A percentile compares a stretch with the other conserved stretches of the same genome.
Evolutionary conservation across 208 protist species (phyloP).

Genomic region (Trypanosoma cruzi): DNA sequence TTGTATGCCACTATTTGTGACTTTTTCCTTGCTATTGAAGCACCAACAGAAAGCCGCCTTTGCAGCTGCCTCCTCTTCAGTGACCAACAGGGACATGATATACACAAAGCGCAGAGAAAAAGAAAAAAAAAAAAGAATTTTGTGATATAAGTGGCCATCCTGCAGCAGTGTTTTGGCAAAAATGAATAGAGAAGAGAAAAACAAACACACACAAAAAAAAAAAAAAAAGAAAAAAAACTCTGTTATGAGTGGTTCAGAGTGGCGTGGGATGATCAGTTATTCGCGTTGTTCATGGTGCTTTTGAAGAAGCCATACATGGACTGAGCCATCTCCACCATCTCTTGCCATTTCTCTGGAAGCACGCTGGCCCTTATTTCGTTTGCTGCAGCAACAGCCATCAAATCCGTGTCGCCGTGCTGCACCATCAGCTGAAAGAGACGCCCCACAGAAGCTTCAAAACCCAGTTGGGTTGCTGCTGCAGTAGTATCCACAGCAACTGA

Average conservation of each 20-base stretch:
- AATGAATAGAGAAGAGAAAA: too few relatives aligned
- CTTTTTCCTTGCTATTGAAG: not conserved
- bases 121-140: not conserved
- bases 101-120: too few relatives aligned
- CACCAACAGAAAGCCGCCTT: not conserved
- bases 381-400: not conserved
- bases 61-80: not conserved
- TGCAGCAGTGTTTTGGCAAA: too few relatives aligned
- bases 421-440: conserved; percentile 29
- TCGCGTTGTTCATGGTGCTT: conserved; percentile 2
- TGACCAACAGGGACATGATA: too few relatives aligned
- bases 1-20: conserved; percentile 19
- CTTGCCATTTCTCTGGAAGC: conserved; percentile 46
- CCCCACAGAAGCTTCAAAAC: not conserved
- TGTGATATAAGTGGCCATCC: too few relatives aligned
- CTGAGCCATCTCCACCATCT: conserved; percentile 39
- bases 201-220: too few relatives aligned
- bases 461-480: not conserved
- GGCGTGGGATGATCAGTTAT: not conserved
- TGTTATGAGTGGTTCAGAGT: not conserved
- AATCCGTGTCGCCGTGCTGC: conserved; percentile 26
- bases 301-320: conserved; percentile 66
- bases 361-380: not conserved
- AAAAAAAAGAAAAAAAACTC: too few relatives aligned
- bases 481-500: not conserved